Percentiles rank a stretch among this genome's conserved stretches.
phyloP scores from a whole-genome alignment of 768 basidiomycete genomes.

The Amanita exitialis region DNA sequence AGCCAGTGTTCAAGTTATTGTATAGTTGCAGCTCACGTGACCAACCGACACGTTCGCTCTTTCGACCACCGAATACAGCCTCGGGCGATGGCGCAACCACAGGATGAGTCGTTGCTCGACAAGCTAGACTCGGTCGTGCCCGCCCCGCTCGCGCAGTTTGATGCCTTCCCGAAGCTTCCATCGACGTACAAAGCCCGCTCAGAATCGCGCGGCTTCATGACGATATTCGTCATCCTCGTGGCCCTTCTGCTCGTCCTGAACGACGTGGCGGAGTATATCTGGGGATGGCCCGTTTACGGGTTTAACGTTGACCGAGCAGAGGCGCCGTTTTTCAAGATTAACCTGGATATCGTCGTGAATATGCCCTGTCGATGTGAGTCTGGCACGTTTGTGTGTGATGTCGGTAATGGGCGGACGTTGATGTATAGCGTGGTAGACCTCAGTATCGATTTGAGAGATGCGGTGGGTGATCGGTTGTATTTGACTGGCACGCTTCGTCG shows the following conservation, averaged over 20 bases:
- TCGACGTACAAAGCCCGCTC: conserved; percentile 75
- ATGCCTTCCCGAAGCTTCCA: conserved; percentile 83
- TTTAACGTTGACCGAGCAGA: conserved; percentile 75
- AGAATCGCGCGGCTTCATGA: conserved; percentile 73
- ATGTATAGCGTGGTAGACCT: conserved; percentile 40
- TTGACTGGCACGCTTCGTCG: conserved; percentile 70
- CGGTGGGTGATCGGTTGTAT: conserved; percentile 85
- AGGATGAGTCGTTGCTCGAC: conserved; percentile 36
- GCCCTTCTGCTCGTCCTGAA: conserved; percentile 74
- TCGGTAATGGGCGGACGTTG: not conserved
- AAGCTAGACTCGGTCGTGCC: conserved; percentile 57
- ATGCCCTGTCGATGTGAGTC: conserved; percentile 89
- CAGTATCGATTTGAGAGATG: conserved; percentile 84
- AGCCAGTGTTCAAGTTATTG: too few relatives aligned
- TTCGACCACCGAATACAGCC: too few relatives aligned
- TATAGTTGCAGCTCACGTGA: too few relatives aligned
- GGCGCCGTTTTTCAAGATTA: conserved; percentile 63
- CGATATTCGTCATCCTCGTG: conserved; percentile 55
- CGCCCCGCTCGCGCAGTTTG: conserved; percentile 62
- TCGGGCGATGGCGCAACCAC: not conserved
- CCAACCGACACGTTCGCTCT: too few relatives aligned
- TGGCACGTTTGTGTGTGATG: too few relatives aligned
- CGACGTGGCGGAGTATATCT: conserved; percentile 85
- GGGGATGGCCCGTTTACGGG: conserved; percentile 87
- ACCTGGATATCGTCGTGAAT: conserved; percentile 87